phyloP scores from a whole-genome alignment of 495 filamentous ascomycete species.

The Ramalina intermedia region DNA sequence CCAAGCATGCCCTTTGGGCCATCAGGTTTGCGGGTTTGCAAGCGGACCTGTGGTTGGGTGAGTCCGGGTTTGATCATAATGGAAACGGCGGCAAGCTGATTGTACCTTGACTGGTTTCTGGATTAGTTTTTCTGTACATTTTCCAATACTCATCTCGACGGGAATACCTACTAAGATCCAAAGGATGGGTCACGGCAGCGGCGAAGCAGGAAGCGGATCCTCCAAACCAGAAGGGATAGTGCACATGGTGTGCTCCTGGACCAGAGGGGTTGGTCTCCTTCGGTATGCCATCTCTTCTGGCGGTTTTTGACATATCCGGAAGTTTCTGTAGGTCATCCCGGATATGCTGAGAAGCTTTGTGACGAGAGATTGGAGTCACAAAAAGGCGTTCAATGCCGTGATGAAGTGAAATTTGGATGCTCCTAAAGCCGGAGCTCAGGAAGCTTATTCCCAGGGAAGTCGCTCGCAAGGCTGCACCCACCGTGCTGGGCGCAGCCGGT shows the following conservation, averaged over 20 bases:
- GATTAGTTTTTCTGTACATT: too few species aligned
- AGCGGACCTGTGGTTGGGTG: conserved; percentile 21
- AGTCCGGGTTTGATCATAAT: background rate
- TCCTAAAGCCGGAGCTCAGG: too few species aligned
- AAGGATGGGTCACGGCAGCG: conserved; percentile 28
- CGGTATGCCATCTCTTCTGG: background rate
- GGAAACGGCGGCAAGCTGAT: background rate
- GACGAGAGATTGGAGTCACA: too few species aligned
- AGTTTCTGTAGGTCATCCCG: too few species aligned
- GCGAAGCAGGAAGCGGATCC: conserved; percentile 31
- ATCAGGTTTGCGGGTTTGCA: conserved; percentile 55
- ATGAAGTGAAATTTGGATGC: too few species aligned
- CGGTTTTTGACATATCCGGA: background rate
- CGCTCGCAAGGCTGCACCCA: too few species aligned
- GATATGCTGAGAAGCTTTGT: too few species aligned
- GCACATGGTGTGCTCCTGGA: conserved; percentile 2
- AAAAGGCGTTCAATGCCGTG: too few species aligned
- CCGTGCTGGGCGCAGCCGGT: too few species aligned
- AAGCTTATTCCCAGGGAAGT: too few species aligned
- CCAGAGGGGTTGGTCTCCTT: background rate
- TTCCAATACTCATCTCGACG: too few species aligned
- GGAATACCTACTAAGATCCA: conserved; percentile 23
- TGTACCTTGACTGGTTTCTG: too few species aligned
- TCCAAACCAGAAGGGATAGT: conserved; percentile 31
- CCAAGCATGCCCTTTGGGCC: conserved; percentile 20